Evolutionary conservation across 345 rosid genomes (phyloP), one percentile per base, ranked within the genome.

Genomic region (Dipteronia dyeriana): DNA sequence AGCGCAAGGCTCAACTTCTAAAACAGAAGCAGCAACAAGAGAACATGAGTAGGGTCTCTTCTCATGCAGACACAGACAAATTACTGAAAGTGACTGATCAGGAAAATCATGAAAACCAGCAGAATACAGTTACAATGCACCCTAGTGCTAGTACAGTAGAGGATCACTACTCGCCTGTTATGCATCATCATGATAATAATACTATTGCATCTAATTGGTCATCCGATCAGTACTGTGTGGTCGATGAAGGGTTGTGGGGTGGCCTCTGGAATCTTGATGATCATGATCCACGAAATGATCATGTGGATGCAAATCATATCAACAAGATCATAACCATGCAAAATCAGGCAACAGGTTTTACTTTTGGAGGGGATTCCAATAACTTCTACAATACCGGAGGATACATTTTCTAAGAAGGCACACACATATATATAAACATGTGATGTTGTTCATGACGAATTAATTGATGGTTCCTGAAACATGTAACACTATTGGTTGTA

Each of bases 231-330:
- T 76, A 76, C 67, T 71, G 73, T 25, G 39, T 81, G 79, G 73
- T 73, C 8, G 90, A 85, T 65, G 90, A 92, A 77, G 82, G 81
- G 64, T 71, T 88, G 31, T 88, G 88, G 90, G 86, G 83, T 5
- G 86, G 84, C 60, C 76, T 87, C 49, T 85, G 91, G 92, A 85
- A 86, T 73, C 76, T 82, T n/a, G 88, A 88, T 56, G 87, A 85
- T 41, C 67, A 25, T 26, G 26, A 26, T 11, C 54, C 51, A 12
- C 71, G 8, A 7, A 41, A 17, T 1, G 45, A 56, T 51, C 77
- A 75, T 12, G 19, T 19, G 63, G 60, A 68, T 45, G 61, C 79
- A 5, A 53, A 39, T 57, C 25, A 80, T 54, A 75, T 77, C 79
- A 66, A 71, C 82, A 73, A 57, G 67, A 22, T 59, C 17, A 16